Evolutionary conservation across 2,329 filamentous ascomycete species (phyloP).

Genomic region (Talaromyces sp.): DNA sequence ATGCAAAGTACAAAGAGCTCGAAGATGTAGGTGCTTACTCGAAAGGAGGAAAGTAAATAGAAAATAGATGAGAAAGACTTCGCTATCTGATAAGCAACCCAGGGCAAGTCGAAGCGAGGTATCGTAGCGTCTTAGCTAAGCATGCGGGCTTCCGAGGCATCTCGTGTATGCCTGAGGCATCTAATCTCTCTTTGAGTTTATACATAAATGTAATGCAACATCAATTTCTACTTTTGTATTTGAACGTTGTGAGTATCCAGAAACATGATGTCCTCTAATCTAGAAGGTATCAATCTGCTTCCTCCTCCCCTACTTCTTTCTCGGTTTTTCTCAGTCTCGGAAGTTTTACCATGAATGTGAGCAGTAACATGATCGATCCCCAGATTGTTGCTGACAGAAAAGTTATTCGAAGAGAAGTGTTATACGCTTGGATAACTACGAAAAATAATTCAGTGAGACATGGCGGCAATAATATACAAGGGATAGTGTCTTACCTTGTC

Average conservation of each 20-base stretch:
- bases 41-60: neutral
- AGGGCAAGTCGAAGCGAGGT: slow-evolving; percentile 12
- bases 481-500: slow-evolving; percentile 41
- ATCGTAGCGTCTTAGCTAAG: neutral
- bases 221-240: neutral
- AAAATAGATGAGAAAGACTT: neutral
- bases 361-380: slow-evolving; percentile 31
- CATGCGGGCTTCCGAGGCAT: neutral
- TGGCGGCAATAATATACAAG: neutral
- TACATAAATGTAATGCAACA: neutral
- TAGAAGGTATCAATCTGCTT: neutral
- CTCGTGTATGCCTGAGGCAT: neutral
- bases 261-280: neutral
- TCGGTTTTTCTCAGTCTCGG: slow-evolving; percentile 27
- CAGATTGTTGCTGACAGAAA: slow-evolving; percentile 39
- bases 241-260: neutral
- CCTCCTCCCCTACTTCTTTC: slow-evolving; percentile 11
- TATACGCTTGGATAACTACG: slow-evolving; percentile 37
- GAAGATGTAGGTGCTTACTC: neutral
- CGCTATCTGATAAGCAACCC: slow-evolving; percentile 10
- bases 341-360: slow-evolving; percentile 32
- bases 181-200: neutral
- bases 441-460: slow-evolving; percentile 20
- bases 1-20: neutral
- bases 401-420: slow-evolving; percentile 34